Base-by-base conservation (phyloP, 768 basidiomycete species). In the Macrolepiota fuliginosa region DNA sequence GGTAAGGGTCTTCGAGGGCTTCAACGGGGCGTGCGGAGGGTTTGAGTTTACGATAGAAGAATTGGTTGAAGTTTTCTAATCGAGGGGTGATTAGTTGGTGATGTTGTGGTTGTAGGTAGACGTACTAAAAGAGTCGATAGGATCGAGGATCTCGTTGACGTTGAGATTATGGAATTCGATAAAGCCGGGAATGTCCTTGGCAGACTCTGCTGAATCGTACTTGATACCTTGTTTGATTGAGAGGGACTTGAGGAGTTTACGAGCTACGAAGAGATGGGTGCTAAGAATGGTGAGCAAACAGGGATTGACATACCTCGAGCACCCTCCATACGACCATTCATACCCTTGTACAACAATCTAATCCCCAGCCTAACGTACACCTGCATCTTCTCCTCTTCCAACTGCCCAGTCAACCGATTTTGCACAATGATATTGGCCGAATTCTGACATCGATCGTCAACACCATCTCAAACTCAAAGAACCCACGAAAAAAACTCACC, bases 361-460 rank as follows among this genome's bases (percentile, higher is more conserved):
- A 99, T 99, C 2, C 96, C 96, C 15, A 99, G 76, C 40, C 96
- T 79, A 0, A 98, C 94, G 70, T 97, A 98, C 1, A 83, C 82
- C 69, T 95, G 90, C 94, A 98, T 99, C 79, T 98, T 98, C 77
- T 98, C 96, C 75, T 99, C 96, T 70, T 95, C 91, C 61, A 98
- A 71, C 71, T 93, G 91, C 0, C 96, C 96, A 0, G 93, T 95
- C 72, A 86, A 74, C 13, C 96, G 83, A 71, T 98, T 95, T 76
- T 98, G 96, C 0, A 99, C 96, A 62, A 98, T 94, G 66, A 99
- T 97, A 70, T 99, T 99, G 25, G 95, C 96, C 56, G 94, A 96
- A 69, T 99, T 97, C 91, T 93, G 68, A 1, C 7, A 56, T 1
- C 17, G 5, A 24, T 22, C 25, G 35, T 58, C 32, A 54, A 15